Evolutionary conservation across 768 basidiomycete genomes (phyloP).

Genomic region (Amanita jacksonii): DNA sequence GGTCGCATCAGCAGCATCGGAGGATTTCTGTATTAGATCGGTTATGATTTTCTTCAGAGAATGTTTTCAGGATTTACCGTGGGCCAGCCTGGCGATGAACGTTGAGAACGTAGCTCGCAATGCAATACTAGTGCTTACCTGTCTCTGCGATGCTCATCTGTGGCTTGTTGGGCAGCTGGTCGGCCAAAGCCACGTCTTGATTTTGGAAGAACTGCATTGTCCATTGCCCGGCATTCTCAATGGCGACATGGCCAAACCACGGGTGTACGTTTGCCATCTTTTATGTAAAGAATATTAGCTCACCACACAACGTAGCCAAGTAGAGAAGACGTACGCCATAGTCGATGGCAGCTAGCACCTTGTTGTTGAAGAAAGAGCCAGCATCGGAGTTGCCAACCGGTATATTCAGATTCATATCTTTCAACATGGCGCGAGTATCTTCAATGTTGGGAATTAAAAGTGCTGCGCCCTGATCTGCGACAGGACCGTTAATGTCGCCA

Average conservation of each 20-base stretch:
- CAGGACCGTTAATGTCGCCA: slow-evolving; percentile 43
- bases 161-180: slow-evolving; percentile 56
- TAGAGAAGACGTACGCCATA: slow-evolving; percentile 48
- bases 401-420: slow-evolving; percentile 44
- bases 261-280: slow-evolving; percentile 89
- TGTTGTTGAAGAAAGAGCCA: slow-evolving; percentile 72
- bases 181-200: slow-evolving; percentile 51
- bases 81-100: slow-evolving; percentile 38
- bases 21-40: slow-evolving; percentile 37
- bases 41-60: background rate
- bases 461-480: slow-evolving; percentile 55
- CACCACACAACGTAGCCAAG: background rate
- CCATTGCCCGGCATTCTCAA: slow-evolving; percentile 68
- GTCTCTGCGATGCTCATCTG: slow-evolving; percentile 92
- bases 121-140: slow-evolving; percentile 23
- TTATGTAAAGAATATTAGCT: background rate
- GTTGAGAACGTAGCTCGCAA: slow-evolving; percentile 14
- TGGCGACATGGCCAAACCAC: slow-evolving; percentile 82
- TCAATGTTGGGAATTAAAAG: slow-evolving; percentile 57
- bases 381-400: slow-evolving; percentile 80
- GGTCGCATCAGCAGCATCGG: slow-evolving; percentile 42
- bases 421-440: slow-evolving; percentile 51
- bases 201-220: slow-evolving; percentile 68
- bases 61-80: slow-evolving; percentile 30
- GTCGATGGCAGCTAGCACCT: slow-evolving; percentile 53